A percentile compares a stretch with the other conserved stretches of the same genome.
Conservation (phyloP, 2,329 filamentous ascomycete species). For the Colletotrichum trifolii region DNA sequence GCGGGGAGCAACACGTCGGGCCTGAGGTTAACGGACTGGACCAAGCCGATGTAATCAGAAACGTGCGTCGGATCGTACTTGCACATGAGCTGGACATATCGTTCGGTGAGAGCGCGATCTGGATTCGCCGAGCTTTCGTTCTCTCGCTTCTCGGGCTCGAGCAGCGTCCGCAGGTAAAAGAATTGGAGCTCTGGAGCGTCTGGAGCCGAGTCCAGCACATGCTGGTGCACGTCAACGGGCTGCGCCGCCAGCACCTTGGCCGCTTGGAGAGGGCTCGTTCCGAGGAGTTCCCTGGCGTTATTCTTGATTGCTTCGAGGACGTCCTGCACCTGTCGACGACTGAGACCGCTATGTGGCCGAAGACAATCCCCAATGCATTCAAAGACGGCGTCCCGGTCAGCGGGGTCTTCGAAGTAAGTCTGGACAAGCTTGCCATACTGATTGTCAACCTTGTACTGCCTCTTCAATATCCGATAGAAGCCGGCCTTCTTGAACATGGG, state of each 20-base stretch:
- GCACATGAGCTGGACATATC: conserved; percentile 93
- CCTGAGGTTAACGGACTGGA: conserved; percentile 81
- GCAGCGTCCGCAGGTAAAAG: conserved; percentile 78
- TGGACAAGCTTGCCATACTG: conserved; percentile 83
- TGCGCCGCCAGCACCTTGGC: conserved; percentile 73
- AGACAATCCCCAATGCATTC: conserved; percentile 82
- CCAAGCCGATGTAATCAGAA: conserved; percentile 81
- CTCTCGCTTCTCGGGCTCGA: conserved; percentile 66
- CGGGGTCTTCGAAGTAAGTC: conserved; percentile 85
- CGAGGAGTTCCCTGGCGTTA: conserved; percentile 74
- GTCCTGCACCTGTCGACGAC: conserved; percentile 76
- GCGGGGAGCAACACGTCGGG: conserved; percentile 80
- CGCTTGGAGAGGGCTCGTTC: conserved; percentile 72
- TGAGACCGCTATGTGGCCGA: conserved; percentile 70
- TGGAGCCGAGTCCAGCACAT: conserved; percentile 70
- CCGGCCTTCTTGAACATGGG: conserved; percentile 81
- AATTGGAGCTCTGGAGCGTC: conserved; percentile 75
- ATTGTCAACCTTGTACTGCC: conserved; percentile 82
- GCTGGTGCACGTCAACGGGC: conserved; percentile 73
- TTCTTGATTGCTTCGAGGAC: conserved; percentile 74
- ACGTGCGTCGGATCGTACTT: conserved; percentile 84
- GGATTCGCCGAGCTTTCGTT: conserved; percentile 43
- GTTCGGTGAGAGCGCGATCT: conserved; percentile 76
- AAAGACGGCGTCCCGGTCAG: conserved; percentile 81
- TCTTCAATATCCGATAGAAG: conserved; percentile 93